Base-by-base conservation (phyloP, 176 grass and related monocot genomes). In the Phragmites australis region DNA sequence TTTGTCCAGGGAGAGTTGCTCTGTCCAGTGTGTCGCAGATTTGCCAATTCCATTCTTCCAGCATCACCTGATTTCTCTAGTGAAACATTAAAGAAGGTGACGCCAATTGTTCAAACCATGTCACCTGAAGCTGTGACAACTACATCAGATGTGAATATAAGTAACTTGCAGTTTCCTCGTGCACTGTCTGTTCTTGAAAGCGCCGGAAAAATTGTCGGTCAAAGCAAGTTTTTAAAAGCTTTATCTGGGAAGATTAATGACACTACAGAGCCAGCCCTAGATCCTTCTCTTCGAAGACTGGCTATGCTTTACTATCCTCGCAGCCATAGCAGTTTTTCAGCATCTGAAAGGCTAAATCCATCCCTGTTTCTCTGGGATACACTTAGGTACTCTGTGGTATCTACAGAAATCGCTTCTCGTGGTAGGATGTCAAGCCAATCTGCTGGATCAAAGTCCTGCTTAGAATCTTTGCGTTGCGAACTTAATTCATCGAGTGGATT, bases 1-100 rank as follows among this genome's bases (percentile, higher is more conserved):
- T 80, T 87, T 72, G 27, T 67, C 25, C 83, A 99, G 97, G 97
- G 97, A 86, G 97, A 99, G 74, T 81, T 95, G 80, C 84, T 99
- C 21, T 99, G 97, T 75, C 97, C 97, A 65, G 88, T 99, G 63
- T 99, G 97, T 70, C 93, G 97, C 23, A 90, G 97, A 82, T 96
- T 99, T 82, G 86, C 97, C 65, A 99, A 99, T 80, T 93, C 97
- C 79, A 99, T 96, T 72, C 88, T 99, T 67, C 97, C 97, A 16
- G 90, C 88, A 64, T 85, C 75, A 44, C 68, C 70, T 17, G 55
- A 85, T 74, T 77, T 81, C 72, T 90, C 71, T 64, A 83, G 81
- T 64, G 87, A 70, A 91, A 67, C 57, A 55, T 65, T 15, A 30
- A 91, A 39, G 61, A 84, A 61, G 63, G 47, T 31, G 37, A 75